Conservation (phyloP, 1,139 yeast species). For the Candida sp. region DNA sequence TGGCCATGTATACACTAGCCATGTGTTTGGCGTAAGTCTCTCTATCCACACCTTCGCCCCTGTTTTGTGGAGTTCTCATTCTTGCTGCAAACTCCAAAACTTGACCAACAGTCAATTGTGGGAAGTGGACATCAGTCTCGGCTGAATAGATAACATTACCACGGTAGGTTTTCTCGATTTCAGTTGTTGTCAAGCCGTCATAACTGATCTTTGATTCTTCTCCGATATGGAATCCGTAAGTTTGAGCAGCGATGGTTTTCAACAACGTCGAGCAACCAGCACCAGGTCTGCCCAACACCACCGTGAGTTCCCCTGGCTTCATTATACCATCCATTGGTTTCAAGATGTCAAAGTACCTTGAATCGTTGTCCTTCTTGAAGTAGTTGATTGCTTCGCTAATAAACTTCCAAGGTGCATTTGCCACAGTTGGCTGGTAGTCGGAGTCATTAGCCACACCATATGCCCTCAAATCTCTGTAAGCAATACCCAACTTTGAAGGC, state of each 20-base stretch:
- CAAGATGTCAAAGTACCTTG: background rate
- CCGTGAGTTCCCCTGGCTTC: background rate
- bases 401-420: background rate
- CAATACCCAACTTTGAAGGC: background rate
- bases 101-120: background rate
- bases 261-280: background rate
- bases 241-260: background rate
- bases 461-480: background rate
- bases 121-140: background rate
- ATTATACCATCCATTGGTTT: background rate
- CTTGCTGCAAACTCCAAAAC: background rate
- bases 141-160: background rate
- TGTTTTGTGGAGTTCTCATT: background rate
- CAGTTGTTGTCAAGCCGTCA: background rate
- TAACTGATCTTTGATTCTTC: slow-evolving; percentile 3
- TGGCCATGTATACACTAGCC: slow-evolving; percentile 48
- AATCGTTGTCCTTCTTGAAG: background rate
- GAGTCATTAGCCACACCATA: background rate
- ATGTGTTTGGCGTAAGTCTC: slow-evolving; percentile 44
- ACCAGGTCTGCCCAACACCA: background rate
- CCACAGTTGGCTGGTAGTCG: background rate
- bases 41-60: background rate
- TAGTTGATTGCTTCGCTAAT: background rate
- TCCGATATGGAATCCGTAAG: background rate
- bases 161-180: background rate